phyloP scores from a whole-genome alignment of 1,284 basidiomycete genomes.

The Cutaneotrichosporon cavernicola region DNA sequence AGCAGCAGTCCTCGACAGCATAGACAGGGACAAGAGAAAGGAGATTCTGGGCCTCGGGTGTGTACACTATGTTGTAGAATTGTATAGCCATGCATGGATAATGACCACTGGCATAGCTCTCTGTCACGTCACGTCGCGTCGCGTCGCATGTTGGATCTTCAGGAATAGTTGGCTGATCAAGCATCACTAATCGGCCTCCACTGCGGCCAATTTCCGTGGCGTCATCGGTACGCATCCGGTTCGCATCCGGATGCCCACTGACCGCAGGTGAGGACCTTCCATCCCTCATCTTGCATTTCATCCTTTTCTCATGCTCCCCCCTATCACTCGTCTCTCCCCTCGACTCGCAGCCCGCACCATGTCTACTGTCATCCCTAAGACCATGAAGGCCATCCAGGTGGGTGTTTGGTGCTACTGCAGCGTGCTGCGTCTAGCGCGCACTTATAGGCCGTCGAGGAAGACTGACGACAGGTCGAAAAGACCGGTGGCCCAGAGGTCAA shows the following conservation, averaged over 20 bases:
- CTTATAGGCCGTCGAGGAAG: not conserved
- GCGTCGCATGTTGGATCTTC: not conserved
- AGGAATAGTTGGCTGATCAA: not conserved
- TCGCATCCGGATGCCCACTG: too few relatives aligned
- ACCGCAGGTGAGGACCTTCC: too few relatives aligned
- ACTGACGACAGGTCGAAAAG: constrained; percentile 46
- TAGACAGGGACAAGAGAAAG: not conserved
- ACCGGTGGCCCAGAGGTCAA: constrained; percentile 72
- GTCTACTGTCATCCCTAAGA: constrained; percentile 48
- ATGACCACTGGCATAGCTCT: not conserved
- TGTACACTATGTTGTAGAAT: not conserved
- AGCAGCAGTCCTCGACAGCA: not conserved
- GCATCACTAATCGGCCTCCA: not conserved
- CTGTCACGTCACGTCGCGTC: not conserved
- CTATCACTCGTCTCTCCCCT: constrained; percentile 4
- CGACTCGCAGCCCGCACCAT: constrained; percentile 22
- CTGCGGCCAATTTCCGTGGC: not conserved
- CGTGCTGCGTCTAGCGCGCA: not conserved
- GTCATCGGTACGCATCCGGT: not conserved
- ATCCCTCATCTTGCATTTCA: not conserved
- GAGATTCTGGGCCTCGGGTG: not conserved
- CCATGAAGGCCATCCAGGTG: constrained; percentile 57
- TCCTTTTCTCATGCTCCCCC: constrained; percentile 8
- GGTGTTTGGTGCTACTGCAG: constrained; percentile 13
- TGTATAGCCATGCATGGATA: not conserved